A percentile compares a stretch with the other conserved stretches of the same genome.
phyloP scores from a whole-genome alignment of 805 yeast genomes.

The Osmozyma mogii region DNA sequence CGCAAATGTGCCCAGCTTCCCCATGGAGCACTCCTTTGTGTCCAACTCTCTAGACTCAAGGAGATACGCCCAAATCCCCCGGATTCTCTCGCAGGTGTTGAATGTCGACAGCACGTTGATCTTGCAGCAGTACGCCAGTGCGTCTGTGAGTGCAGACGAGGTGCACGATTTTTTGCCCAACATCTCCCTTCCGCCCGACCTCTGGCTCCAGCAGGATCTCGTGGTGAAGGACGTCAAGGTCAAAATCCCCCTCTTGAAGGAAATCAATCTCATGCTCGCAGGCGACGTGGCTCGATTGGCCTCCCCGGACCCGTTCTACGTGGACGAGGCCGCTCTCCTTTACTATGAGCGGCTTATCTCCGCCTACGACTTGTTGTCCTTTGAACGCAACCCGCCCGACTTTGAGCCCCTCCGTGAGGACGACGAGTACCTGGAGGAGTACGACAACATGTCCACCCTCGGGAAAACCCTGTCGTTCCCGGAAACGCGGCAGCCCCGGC shows the following conservation, averaged over 20 bases:
- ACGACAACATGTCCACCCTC: slow-evolving; percentile 2
- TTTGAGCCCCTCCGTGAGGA: too few species aligned
- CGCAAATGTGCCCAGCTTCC: too few species aligned
- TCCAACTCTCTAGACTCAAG: too few species aligned
- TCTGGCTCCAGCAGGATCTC: slow-evolving; percentile 29
- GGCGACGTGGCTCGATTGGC: slow-evolving; percentile 3
- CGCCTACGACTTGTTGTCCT: slow-evolving; percentile 23
- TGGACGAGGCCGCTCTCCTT: slow-evolving; percentile 20
- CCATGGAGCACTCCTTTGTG: too few species aligned
- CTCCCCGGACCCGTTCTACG: slow-evolving; percentile 11
- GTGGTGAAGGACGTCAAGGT: slow-evolving; percentile 22
- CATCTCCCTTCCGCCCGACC: slow-evolving; percentile 26
- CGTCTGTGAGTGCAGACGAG: too few species aligned
- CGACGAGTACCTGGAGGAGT: slow-evolving; percentile 1
- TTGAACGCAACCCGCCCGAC: too few species aligned
- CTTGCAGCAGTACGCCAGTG: too few species aligned
- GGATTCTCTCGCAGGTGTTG: too few species aligned
- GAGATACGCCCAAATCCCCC: too few species aligned
- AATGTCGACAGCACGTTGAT: too few species aligned
- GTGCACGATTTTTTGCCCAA: slow-evolving; percentile 29
- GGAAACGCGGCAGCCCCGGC: too few species aligned
- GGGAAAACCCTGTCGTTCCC: too few species aligned
- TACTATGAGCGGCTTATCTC: slow-evolving; percentile 24
- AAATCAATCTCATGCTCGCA: slow-evolving; percentile 23
- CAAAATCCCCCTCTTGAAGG: slow-evolving; percentile 24